Base-by-base conservation (phyloP, 108 stramenopile species). In the Aureococcus anophagefferens region DNA sequence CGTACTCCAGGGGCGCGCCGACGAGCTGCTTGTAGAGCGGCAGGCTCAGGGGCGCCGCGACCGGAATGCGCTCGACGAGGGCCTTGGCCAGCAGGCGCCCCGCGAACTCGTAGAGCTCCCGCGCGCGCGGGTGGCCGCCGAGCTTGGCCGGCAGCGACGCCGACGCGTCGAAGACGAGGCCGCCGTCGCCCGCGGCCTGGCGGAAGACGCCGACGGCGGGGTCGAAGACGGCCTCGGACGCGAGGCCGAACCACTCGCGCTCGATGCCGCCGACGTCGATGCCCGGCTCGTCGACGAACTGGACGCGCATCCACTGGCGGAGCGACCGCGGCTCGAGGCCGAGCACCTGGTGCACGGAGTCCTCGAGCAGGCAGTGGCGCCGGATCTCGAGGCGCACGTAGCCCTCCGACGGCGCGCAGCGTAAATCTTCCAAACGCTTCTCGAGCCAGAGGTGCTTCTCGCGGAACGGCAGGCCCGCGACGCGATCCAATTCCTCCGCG, bases 211-310 rank as follows among this genome's bases (percentile, higher is more conserved):
- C 96, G 80, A 92, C 89, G 79, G 89, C 90, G 5, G 93, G 92
- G 84, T 98, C 93, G 83, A 99, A 97, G 37, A 96, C 87, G 80
- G 96, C 92, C 29, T 89, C 82, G 32, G 92, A 83, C 5, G 84
- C 63, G 21, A 59, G 3, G 21, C 21, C 17, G 76, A 95, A 99
- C 94, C 94, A 98, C 85, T 99, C 98, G 25, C 96, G 80, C 33
- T 94, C 89, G 72, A 99, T 77, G 3, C 96, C 98, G 34, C 98
- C 98, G 0, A 95, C 98, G 76, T 99, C 98, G 74, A 98, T 93
- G 0, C 98, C 98, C 64, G 84, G 81, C 83, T 99, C 98, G 31
- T 91, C 93, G 69, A 86, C 87, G 76, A 99, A 99, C 68, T 95
- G 89, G 77, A 99, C 89, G 34, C 93, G 80, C 85, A 97, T 89